These are phyloP conservation scores for Byssoonygena ceratinophila DNA, from an alignment of 2,329 filamentous ascomycete species.

Conservation along the genomic window DNA sequence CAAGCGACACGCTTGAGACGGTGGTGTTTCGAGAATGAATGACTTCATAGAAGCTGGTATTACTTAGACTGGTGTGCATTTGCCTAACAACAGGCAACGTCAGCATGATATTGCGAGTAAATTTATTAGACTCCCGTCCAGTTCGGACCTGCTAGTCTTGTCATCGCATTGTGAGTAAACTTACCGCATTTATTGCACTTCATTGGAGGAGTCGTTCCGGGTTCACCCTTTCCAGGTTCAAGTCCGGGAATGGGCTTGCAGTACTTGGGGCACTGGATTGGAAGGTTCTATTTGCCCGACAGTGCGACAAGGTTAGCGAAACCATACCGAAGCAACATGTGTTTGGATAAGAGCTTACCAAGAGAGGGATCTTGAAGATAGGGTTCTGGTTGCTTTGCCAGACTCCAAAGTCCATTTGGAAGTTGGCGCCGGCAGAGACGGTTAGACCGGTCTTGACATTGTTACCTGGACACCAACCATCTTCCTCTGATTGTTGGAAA, in stretches of 20 bases:
- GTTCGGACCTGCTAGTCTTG: too few species aligned
- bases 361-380: slow-evolving; percentile 9
- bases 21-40: background rate
- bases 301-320: background rate
- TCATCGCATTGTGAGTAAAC: background rate
- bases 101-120: background rate
- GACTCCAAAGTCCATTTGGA: slow-evolving; percentile 5
- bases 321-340: background rate
- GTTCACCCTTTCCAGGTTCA: background rate
- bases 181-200: slow-evolving; percentile 5
- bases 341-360: background rate
- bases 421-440: background rate
- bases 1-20: background rate
- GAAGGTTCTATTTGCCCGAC: background rate
- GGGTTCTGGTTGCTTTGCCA: background rate
- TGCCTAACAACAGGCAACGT: background rate
- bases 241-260: slow-evolving; percentile 8
- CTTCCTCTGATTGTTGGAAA: slow-evolving; percentile 9
- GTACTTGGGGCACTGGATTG: slow-evolving; percentile 6
- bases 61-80: slow-evolving; percentile 2
- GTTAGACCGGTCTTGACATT: slow-evolving; percentile 5
- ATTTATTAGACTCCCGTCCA: too few species aligned
- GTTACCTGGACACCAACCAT: slow-evolving; percentile 16
- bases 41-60: background rate
- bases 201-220: background rate